phyloP scores from a whole-genome alignment of 73 alveolate species.

The Urostyla sp. region DNA sequence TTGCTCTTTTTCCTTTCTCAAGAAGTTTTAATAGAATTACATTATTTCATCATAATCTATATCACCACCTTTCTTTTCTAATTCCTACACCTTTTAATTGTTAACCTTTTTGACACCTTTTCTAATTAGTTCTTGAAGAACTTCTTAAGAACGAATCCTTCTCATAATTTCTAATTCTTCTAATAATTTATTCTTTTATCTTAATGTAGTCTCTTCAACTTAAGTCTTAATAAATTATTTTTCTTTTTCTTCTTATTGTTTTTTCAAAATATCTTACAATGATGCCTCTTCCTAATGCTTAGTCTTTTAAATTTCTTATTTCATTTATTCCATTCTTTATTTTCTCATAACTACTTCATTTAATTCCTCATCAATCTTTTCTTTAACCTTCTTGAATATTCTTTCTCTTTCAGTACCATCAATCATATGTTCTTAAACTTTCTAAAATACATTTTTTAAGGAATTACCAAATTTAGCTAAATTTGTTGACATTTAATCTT shows the following conservation, averaged over 20 bases:
- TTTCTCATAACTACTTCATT: conserved; percentile 36
- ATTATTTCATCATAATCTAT: conserved; percentile 44
- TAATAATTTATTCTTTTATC: conserved; percentile 44
- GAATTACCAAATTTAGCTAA: conserved; percentile 25
- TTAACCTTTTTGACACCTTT: conserved; percentile 36
- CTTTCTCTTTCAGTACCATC: conserved; percentile 58
- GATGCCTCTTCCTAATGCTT: conserved; percentile 5
- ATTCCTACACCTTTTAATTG: conserved; percentile 10
- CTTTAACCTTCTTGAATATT: conserved; percentile 56
- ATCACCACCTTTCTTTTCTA: background rate
- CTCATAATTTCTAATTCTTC: conserved; percentile 40
- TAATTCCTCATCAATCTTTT: conserved; percentile 60
- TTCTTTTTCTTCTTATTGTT: conserved; percentile 35
- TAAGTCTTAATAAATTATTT: conserved; percentile 4
- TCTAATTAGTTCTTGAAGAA: conserved; percentile 25
- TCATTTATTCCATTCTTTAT: conserved; percentile 44
- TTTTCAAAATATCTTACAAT: conserved; percentile 13
- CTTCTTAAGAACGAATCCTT: conserved; percentile 39
- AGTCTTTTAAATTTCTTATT: conserved; percentile 16
- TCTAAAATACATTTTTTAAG: conserved; percentile 29
- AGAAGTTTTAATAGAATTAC: conserved; percentile 26
- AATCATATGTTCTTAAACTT: background rate
- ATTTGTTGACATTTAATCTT: conserved; percentile 44
- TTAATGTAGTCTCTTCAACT: conserved; percentile 28
- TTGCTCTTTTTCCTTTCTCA: conserved; percentile 46